Evolutionary conservation across 2,329 filamentous ascomycete species (phyloP).

Genomic region (Stagonosporopsis vannaccii): DNA sequence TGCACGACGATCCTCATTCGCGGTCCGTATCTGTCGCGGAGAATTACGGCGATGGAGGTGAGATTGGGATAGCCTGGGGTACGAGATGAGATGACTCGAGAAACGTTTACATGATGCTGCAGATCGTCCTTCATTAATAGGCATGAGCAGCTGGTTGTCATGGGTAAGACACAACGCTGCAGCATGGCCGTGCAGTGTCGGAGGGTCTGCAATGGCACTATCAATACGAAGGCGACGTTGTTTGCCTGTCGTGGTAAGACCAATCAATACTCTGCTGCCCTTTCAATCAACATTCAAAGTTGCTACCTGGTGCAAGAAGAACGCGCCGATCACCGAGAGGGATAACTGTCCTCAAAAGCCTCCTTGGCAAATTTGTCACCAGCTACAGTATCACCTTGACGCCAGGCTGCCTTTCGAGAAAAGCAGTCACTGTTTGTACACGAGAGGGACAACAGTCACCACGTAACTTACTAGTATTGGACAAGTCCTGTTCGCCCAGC

Average conservation of each 20-base stretch:
- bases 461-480: neutral
- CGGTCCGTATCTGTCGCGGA: neutral
- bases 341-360: neutral
- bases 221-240: no score
- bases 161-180: neutral
- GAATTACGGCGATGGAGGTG: neutral
- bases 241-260: neutral
- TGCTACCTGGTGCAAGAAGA: neutral
- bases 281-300: neutral
- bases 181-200: no score
- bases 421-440: neutral
- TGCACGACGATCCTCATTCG: slow-evolving; percentile 1
- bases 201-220: neutral
- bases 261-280: neutral
- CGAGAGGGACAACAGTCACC: neutral
- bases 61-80: slow-evolving; percentile 1
- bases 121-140: neutral
- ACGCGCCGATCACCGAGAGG: neutral
- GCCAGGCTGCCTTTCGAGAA: neutral
- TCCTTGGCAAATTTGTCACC: neutral
- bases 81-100: neutral
- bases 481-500: no score
- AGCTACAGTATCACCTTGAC: neutral
- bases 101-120: neutral
- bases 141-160: neutral